Conservation (phyloP, 2,329 filamentous ascomycete genomes). For the Penicillium paneum region DNA sequence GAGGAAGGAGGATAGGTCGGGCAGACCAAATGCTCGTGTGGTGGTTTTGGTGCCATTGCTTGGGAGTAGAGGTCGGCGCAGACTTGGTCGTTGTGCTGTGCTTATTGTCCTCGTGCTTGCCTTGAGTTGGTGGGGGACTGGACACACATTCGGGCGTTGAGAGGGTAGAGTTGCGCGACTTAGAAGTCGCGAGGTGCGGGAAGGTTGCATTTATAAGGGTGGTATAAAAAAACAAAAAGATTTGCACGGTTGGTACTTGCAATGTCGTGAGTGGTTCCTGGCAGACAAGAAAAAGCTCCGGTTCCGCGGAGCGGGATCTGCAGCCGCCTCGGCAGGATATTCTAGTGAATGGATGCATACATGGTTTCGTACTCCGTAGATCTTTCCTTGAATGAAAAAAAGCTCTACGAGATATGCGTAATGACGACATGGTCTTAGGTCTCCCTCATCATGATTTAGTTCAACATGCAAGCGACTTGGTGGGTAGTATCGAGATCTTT, state of each 20-base stretch:
- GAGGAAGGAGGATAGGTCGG: slow-evolving; percentile 31
- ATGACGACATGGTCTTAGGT: background rate
- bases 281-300: slow-evolving; percentile 2
- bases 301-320: slow-evolving; percentile 18
- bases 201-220: slow-evolving; percentile 13
- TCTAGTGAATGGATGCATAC: background rate
- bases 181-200: slow-evolving; percentile 10
- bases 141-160: background rate
- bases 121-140: background rate
- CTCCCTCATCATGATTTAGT: background rate
- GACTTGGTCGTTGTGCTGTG: slow-evolving; percentile 12
- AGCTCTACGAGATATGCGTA: background rate
- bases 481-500: background rate
- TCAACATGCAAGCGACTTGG: background rate
- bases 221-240: background rate
- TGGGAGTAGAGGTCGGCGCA: background rate
- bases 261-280: background rate
- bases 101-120: slow-evolving; percentile 9
- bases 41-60: slow-evolving; percentile 5
- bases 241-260: background rate
- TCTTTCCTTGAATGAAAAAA: too few species aligned
- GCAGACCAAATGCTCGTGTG: slow-evolving; percentile 25
- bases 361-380: too few species aligned
- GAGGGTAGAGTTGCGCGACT: slow-evolving; percentile 10
- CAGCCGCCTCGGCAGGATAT: slow-evolving; percentile 10